Evolutionary conservation across 2,329 filamentous ascomycete species (phyloP).

Genomic region (Neonectria faginata): DNA sequence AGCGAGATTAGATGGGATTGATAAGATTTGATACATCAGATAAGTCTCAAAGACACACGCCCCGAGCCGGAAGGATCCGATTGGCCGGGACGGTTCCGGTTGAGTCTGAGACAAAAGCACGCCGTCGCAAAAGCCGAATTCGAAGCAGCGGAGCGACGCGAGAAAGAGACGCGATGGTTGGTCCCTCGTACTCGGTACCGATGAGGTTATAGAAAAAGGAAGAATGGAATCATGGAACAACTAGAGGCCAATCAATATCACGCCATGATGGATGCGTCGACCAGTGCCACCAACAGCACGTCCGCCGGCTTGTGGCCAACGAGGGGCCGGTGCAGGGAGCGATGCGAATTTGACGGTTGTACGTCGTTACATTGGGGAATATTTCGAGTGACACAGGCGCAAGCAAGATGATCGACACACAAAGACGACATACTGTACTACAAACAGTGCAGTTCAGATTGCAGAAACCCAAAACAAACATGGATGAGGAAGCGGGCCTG

Average conservation of each 20-base stretch:
- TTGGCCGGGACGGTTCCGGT: constrained; percentile 26
- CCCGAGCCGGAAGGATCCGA: constrained; percentile 31
- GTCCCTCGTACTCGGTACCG: constrained; percentile 10
- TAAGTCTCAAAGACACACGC: constrained; percentile 28
- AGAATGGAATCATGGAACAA: neutral
- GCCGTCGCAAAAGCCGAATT: neutral
- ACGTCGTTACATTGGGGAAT: neutral
- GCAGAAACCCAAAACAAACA: neutral
- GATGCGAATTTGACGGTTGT: constrained; percentile 1
- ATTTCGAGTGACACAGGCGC: neutral
- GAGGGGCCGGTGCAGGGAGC: neutral
- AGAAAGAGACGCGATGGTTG: neutral
- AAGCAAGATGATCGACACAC: neutral
- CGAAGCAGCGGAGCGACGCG: neutral
- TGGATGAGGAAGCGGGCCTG: constrained; percentile 6
- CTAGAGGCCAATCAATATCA: constrained; percentile 19
- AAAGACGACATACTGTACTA: neutral
- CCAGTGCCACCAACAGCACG: constrained; percentile 12
- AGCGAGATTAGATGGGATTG: constrained; percentile 48
- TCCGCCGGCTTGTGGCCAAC: neutral
- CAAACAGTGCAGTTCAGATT: neutral
- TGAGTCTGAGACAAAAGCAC: neutral
- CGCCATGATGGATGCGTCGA: constrained; percentile 17
- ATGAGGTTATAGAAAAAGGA: neutral
- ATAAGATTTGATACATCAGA: constrained; percentile 41